Percentiles rank a stretch among this genome's conserved stretches.
Conservation (phyloP, 148 eudicot genomes). For the Rhododendron vialii region DNA sequence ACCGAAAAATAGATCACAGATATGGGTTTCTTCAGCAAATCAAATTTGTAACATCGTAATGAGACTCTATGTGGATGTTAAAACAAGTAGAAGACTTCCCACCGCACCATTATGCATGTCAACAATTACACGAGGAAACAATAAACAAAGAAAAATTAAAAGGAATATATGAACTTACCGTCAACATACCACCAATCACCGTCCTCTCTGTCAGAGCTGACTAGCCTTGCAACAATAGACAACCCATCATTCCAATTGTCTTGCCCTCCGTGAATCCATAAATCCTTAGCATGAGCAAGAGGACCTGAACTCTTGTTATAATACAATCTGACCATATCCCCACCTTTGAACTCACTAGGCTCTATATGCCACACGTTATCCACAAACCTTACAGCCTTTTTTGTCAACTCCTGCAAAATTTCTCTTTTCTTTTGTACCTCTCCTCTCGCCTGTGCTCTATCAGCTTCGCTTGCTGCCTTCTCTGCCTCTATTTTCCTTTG, state of each 20-base stretch:
- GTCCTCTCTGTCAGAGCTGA: slow-evolving; percentile 46
- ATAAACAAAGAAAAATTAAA: neutral
- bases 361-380: slow-evolving; percentile 69
- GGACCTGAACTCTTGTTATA: slow-evolving; percentile 84
- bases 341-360: slow-evolving; percentile 60
- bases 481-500: slow-evolving; percentile 67
- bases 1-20: neutral
- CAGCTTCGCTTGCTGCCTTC: slow-evolving; percentile 72
- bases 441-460: slow-evolving; percentile 70
- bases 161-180: neutral
- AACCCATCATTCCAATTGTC: slow-evolving; percentile 78
- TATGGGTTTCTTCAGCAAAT: neutral
- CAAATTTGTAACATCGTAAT: neutral
- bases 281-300: slow-evolving; percentile 64
- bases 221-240: slow-evolving; percentile 63
- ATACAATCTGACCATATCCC: slow-evolving; percentile 56
- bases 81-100: neutral
- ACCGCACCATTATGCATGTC: neutral
- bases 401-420: slow-evolving; percentile 40
- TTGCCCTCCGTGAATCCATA: slow-evolving; percentile 96
- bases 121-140: neutral
- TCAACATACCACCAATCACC: slow-evolving; percentile 30
- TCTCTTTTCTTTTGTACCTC: slow-evolving; percentile 54
- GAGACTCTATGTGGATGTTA: neutral
- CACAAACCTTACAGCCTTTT: slow-evolving; percentile 36